Evolutionary conservation across 192 early-diverging fungal genomes (phyloP), one percentile per base, ranked within the genome.

Genomic region (Umbelopsis sp.): DNA sequence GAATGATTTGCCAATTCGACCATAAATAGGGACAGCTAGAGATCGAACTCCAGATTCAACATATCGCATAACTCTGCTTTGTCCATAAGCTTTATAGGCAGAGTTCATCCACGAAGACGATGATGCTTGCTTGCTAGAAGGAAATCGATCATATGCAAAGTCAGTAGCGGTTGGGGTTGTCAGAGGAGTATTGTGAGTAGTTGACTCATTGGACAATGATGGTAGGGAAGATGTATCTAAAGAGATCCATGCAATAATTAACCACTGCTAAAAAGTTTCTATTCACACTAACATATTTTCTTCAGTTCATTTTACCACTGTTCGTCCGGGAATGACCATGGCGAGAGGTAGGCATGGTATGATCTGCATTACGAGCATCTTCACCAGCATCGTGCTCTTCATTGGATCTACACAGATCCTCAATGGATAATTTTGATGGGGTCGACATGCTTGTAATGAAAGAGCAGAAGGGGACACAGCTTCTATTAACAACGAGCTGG

Each of bases 11-110:
- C 31, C 56, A 62, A 62, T 62, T 62, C 56, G 26, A 22, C 56
- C 56, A 62, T 62, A 62, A 62, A 62, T 62, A 62, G 56, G 56
- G 31, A 62, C 56, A 62, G 56, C 56, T 34, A 62, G 8, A 14
- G 56, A 62, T 62, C 56, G 56, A 20, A 62, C 56, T 5, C 56
- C 56, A 14, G 56, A 62, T 32, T 62, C 56, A 34, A 62, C 56
- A 32, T 62, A 62, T 62, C 56, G 56, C 56, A 62, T 62, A 11
- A 62, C 31, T 62, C 29, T 22, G 34, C 56, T 62, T 62, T 62
- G 56, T 20, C 17, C 56, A 34, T 62, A 62, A 3, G 56, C 56
- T 62, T 62, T 62, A 62, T 62, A 62, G 8, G 56, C 56, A 14
- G 56, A 62, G 5, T 6, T 62, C 56, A 62, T 62, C 56, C 56